A percentile compares a stretch with the other conserved stretches of the same genome.
These are phyloP conservation scores for Trematosphaeria pertusa DNA, from an alignment of 2,329 filamentous ascomycete genomes.

Conservation along the genomic window DNA sequence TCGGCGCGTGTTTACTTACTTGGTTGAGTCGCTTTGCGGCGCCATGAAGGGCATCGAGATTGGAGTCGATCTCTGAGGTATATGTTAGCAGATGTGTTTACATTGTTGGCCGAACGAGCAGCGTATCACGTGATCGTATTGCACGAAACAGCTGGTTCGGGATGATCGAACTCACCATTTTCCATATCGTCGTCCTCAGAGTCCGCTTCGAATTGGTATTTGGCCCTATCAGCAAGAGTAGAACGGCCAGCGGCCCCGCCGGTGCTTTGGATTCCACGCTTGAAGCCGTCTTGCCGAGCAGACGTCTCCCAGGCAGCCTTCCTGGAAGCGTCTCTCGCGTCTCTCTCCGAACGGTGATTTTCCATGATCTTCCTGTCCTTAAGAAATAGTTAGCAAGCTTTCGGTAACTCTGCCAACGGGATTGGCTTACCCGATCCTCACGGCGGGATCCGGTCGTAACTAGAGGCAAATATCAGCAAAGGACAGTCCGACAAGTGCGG, in stretches of 20 bases:
- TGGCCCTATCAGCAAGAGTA: slow-evolving; percentile 42
- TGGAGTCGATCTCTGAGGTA: slow-evolving; percentile 49
- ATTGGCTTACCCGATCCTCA: slow-evolving; percentile 59
- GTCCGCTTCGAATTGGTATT: slow-evolving; percentile 45
- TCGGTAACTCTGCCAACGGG: too few relatives aligned
- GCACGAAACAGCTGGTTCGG: too few relatives aligned
- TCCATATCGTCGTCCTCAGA: slow-evolving; percentile 69
- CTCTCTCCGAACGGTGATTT: slow-evolving; percentile 65
- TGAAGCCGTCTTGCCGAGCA: slow-evolving; percentile 32
- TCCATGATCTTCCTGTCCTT: slow-evolving; percentile 74
- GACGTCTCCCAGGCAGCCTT: slow-evolving; percentile 55
- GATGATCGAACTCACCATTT: too few relatives aligned
- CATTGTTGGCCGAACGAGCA: too few relatives aligned
- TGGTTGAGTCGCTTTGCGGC: slow-evolving; percentile 76
- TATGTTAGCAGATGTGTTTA: too few relatives aligned
- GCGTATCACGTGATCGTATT: too few relatives aligned
- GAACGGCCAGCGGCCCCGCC: slow-evolving; percentile 22
- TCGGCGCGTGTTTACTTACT: too few relatives aligned
- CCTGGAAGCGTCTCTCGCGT: slow-evolving; percentile 63
- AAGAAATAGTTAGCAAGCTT: too few relatives aligned
- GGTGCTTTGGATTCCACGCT: slow-evolving; percentile 21
- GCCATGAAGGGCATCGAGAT: slow-evolving; percentile 60
- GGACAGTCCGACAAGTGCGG: too few relatives aligned
- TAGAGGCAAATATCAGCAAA: too few relatives aligned
- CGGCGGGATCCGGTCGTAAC: slow-evolving; percentile 67